Evolutionary conservation across 495 filamentous ascomycete genomes (phyloP), one percentile per base, ranked within the genome.

Genomic region (Rhypophila decipiens): DNA sequence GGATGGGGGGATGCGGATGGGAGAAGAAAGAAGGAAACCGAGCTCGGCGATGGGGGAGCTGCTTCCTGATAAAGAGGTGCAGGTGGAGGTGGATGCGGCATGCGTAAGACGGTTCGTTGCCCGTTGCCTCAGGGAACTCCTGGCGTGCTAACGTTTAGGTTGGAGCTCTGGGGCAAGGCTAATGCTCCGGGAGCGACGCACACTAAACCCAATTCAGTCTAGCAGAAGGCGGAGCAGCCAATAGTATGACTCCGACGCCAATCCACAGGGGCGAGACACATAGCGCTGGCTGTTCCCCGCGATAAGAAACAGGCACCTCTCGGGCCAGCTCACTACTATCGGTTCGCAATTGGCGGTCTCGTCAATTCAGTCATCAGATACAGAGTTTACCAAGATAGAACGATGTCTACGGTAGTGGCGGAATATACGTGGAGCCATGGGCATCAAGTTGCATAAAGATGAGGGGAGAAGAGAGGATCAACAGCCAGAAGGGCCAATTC

Each of bases 41-140:
- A 60, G 53, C 40, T 59, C 43, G 47, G 52, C 49, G 44, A 57
- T 56, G 64, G 61, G 64, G 66, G 60, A 59, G 58, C 53, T 58
- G 45, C 24, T 39, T 49, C 43, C 48, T 65, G 54, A 58, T 57
- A 67, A 62, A 62, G 56, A 52, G 39, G 49, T 40, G 51, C 53
- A 47, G 51, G 57, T 34, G 53, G 44, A 39, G 36, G 36, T 18
- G 36, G 36, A 9, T 9, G 36, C 12, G 38, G 38, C 38, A 47
- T 57, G 51, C 60, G 56, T 59, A 52, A 56, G 56, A 42, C 48
- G 20, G 48, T 52, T 46, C 29, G 45, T 34, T 36, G 45, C 51
- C 52, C 34, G 52, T 53, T 58, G 55, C 55, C 55, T 58, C 52
- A 53, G 49, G 49, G 52, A 55, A 52, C 15, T 33, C 47, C 48